Conservation (phyloP, 352 stramenopile genomes). For the Pythium oligandrum region DNA sequence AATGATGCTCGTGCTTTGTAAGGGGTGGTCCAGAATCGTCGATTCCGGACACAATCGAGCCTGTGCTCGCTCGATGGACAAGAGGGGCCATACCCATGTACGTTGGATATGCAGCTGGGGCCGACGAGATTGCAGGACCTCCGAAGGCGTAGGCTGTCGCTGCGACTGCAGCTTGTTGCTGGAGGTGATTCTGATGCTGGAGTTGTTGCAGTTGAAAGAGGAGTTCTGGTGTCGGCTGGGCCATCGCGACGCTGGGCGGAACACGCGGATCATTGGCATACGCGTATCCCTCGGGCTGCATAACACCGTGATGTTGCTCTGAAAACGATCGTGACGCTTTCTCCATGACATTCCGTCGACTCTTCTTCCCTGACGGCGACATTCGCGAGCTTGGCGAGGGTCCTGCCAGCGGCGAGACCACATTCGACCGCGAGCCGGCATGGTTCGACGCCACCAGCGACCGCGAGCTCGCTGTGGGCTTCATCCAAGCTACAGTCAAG, state of each 20-base stretch:
- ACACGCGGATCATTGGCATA: no score
- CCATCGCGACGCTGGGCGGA: no score
- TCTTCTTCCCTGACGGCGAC: conserved; percentile 22
- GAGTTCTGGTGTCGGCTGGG: conserved; percentile 17
- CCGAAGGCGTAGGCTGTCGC: conserved; percentile 4
- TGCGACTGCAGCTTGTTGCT: conserved; percentile 32
- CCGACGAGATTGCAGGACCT: conserved; percentile 10
- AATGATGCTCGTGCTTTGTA: background rate
- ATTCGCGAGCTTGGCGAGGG: conserved; percentile 12
- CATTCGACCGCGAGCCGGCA: conserved; percentile 5
- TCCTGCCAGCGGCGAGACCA: conserved; percentile 16
- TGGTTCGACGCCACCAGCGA: conserved; percentile 12
- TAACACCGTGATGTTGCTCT: no score
- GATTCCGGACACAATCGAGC: background rate
- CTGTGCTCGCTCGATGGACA: conserved; percentile 6
- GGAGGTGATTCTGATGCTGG: conserved; percentile 31
- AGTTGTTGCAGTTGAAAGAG: conserved; percentile 52
- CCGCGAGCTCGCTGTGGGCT: conserved; percentile 22
- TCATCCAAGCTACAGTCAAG: conserved; percentile 9
- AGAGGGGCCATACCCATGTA: conserved; percentile 3
- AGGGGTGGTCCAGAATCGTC: background rate
- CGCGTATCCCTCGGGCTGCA: no score
- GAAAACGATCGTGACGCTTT: no score
- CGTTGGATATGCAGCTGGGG: background rate
- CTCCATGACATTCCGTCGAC: background rate